Evolutionary conservation across 805 yeast genomes (phyloP).

Genomic region (Wickerhamiella vanderwaltii): DNA sequence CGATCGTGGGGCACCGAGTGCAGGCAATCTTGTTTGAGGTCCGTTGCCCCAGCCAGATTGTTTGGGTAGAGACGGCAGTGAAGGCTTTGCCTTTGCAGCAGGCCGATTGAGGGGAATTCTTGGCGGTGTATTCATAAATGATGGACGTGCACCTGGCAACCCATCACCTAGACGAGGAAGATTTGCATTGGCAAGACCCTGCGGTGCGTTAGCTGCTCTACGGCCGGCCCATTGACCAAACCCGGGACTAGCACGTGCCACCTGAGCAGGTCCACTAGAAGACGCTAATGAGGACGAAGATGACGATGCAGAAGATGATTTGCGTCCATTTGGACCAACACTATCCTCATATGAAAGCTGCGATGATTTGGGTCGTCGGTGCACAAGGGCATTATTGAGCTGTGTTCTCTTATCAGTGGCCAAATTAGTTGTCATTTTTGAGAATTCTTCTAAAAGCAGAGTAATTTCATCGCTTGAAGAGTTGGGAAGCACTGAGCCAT

Average conservation of each 20-base stretch:
- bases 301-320: too few relatives aligned
- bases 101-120: constrained; percentile 15
- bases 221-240: constrained; percentile 10
- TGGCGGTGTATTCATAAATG: constrained; percentile 10
- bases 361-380: constrained; percentile 1
- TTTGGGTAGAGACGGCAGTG: not conserved
- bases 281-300: too few relatives aligned
- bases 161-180: constrained; percentile 17
- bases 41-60: constrained; percentile 6
- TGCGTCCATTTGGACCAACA: too few relatives aligned
- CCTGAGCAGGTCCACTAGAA: not conserved
- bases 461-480: constrained; percentile 17
- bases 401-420: constrained; percentile 2
- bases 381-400: constrained; percentile 10
- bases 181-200: constrained; percentile 7
- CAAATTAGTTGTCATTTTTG: constrained; percentile 4
- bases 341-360: too few relatives aligned
- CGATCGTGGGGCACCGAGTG: constrained; percentile 20
- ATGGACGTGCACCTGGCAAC: not conserved
- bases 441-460: constrained; percentile 16
- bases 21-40: constrained; percentile 17
- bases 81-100: not conserved
- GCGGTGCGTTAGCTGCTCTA: not conserved
- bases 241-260: not conserved
- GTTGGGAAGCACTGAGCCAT: constrained; percentile 15